Conservation (phyloP, 768 basidiomycete species). For the Candolleomyces eurysporus region DNA sequence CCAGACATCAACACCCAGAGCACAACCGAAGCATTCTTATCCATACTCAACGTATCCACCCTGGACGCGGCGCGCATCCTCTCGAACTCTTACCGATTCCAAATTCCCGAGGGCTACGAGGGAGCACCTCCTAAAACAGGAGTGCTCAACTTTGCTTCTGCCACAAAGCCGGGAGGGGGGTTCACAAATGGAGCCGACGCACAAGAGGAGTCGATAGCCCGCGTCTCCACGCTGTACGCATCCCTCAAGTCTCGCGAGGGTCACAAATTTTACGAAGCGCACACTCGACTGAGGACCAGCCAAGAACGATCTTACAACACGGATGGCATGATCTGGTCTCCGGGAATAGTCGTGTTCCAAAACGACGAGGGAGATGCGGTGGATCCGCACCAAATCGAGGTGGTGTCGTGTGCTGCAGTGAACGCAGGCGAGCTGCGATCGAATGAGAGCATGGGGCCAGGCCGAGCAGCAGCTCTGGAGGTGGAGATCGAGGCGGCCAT, state of each 20-base stretch:
- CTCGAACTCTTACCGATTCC: conserved; percentile 17
- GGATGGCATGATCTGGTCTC: conserved; percentile 76
- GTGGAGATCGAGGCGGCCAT: conserved; percentile 51
- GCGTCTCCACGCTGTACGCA: conserved; percentile 68
- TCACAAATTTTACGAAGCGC: conserved; percentile 60
- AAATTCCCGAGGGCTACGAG: conserved; percentile 8
- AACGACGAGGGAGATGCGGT: conserved; percentile 59
- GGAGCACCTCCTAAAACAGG: conserved; percentile 39
- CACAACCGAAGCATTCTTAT: conserved; percentile 32
- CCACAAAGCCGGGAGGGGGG: conserved; percentile 73
- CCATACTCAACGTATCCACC: conserved; percentile 61
- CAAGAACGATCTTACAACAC: conserved; percentile 56
- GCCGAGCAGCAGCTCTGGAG: conserved; percentile 20
- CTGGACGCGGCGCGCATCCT: conserved; percentile 54
- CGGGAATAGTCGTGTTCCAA: conserved; percentile 60
- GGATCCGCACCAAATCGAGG: conserved; percentile 57
- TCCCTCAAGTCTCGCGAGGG: conserved; percentile 53
- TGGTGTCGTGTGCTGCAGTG: conserved; percentile 73
- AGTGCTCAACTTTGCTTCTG: conserved; percentile 78
- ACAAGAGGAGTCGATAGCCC: conserved; percentile 79
- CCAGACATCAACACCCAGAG: conserved; percentile 47
- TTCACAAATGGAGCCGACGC: conserved; percentile 72
- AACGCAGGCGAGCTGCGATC: conserved; percentile 50
- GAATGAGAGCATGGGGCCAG: conserved; percentile 21
- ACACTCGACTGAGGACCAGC: conserved; percentile 25